Conservation (phyloP, 2,329 filamentous ascomycete genomes). For the Lachnum nothofagi region DNA sequence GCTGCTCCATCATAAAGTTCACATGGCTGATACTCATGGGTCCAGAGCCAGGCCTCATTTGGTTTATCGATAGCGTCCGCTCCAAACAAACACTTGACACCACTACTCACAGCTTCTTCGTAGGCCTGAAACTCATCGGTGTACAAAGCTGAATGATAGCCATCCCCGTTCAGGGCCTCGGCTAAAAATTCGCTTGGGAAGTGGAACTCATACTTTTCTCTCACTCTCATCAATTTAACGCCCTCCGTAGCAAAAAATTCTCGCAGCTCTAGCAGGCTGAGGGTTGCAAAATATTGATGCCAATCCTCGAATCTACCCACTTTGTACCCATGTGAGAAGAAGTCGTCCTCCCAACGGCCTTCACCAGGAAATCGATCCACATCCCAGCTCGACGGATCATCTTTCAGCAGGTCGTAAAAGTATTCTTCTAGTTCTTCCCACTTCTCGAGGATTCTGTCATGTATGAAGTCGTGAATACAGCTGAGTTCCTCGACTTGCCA, state of each 20-base stretch:
- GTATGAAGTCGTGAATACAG: conserved; percentile 5
- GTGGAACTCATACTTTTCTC: not conserved
- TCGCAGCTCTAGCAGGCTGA: not conserved
- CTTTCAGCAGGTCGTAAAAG: not conserved
- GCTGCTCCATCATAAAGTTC: not conserved
- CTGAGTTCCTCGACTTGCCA: conserved; percentile 8
- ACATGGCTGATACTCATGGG: conserved; percentile 4
- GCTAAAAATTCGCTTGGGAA: not conserved
- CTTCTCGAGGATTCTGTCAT: conserved; percentile 2
- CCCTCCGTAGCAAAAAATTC: not conserved
- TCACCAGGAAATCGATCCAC: not conserved
- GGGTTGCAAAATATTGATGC: not conserved
- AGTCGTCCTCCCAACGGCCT: not conserved
- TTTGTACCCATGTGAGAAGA: not conserved
- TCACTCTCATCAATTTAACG: not conserved
- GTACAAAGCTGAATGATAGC: not conserved
- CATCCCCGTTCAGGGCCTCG: not conserved
- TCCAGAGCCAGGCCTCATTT: conserved; percentile 6
- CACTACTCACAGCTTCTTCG: not conserved
- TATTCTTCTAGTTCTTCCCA: conserved; percentile 1
- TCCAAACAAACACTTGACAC: not conserved
- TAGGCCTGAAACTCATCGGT: not conserved
- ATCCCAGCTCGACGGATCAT: conserved; percentile 2
- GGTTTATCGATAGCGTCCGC: not conserved
- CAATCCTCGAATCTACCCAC: not conserved